Evolutionary conservation across 1,284 basidiomycete genomes (phyloP).

Genomic region (Heterobasidion annosum): DNA sequence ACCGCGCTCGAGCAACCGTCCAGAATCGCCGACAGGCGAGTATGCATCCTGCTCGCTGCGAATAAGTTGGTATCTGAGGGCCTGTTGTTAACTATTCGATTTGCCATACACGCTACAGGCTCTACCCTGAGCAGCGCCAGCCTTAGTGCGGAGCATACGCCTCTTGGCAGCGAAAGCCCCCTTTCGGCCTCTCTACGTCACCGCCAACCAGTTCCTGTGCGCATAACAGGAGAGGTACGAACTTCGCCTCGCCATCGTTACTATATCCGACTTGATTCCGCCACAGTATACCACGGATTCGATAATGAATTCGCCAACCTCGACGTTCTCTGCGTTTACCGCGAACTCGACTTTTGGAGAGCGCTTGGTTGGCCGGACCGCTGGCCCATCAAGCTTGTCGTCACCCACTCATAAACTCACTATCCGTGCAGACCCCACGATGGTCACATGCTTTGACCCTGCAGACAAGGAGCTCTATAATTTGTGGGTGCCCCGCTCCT

Average conservation of each 20-base stretch:
- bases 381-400: conserved; percentile 2
- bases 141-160: too few relatives aligned
- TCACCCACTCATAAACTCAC: conserved; percentile 28
- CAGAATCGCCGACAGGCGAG: too few relatives aligned
- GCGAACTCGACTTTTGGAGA: not conserved
- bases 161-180: too few relatives aligned
- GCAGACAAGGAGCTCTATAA: conserved; percentile 65
- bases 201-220: not conserved
- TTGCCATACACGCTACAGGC: not conserved
- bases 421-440: conserved; percentile 53
- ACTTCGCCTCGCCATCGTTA: not conserved
- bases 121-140: not conserved
- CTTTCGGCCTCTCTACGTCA: not conserved
- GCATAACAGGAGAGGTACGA: not conserved
- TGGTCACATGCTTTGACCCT: conserved; percentile 64
- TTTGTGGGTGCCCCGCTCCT: conserved; percentile 54
- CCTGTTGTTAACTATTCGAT: too few relatives aligned
- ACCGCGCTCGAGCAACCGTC: too few relatives aligned
- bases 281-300: not conserved
- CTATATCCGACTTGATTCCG: too few relatives aligned
- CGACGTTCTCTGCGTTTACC: conserved; percentile 3
- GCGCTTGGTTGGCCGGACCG: not conserved
- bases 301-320: not conserved
- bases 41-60: too few relatives aligned
- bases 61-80: too few relatives aligned